Conservation (phyloP, 495 filamentous ascomycete genomes). For the Penicillium ucsense region DNA sequence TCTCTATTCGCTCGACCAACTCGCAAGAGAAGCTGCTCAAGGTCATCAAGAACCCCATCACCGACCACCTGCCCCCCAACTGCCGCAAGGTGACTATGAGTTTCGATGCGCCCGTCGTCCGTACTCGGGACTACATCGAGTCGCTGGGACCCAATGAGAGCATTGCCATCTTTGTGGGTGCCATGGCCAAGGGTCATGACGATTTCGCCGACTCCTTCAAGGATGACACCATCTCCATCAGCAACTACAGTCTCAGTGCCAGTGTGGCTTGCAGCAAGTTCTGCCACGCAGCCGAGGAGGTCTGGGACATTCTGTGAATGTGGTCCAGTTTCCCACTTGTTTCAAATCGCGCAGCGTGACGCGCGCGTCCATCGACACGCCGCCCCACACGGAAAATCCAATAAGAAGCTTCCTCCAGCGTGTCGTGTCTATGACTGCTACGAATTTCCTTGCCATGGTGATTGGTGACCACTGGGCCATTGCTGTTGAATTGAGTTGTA, state of each 20-base stretch:
- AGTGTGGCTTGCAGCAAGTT: conserved; percentile 99
- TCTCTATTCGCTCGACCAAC: conserved; percentile 89
- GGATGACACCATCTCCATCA: conserved; percentile 95
- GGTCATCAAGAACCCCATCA: conserved; percentile 96
- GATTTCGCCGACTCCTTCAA: conserved; percentile 92
- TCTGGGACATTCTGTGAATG: conserved; percentile 78
- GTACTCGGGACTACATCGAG: conserved; percentile 79
- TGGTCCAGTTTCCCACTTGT: neutral
- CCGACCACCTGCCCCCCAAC: conserved; percentile 90
- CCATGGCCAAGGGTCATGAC: conserved; percentile 94
- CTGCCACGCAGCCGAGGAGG: conserved; percentile 95
- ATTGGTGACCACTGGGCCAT: conserved; percentile 1
- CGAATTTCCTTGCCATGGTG: conserved; percentile 27
- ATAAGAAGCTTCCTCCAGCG: too few species aligned
- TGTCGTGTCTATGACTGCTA: conserved; percentile 21
- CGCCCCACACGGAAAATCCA: too few species aligned
- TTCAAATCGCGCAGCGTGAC: conserved; percentile 6
- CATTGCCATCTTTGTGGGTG: conserved; percentile 93
- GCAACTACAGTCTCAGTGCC: conserved; percentile 92
- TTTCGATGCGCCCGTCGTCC: conserved; percentile 80
- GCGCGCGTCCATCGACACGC: conserved; percentile 1
- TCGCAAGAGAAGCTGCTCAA: conserved; percentile 95
- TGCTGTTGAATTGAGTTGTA: conserved; percentile 3
- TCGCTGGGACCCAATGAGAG: conserved; percentile 73
- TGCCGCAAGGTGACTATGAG: conserved; percentile 95